Percentiles rank a stretch among this genome's conserved stretches.
Conservation (phyloP, 129 eudicot species). For the Tanacetum coccineum region DNA sequence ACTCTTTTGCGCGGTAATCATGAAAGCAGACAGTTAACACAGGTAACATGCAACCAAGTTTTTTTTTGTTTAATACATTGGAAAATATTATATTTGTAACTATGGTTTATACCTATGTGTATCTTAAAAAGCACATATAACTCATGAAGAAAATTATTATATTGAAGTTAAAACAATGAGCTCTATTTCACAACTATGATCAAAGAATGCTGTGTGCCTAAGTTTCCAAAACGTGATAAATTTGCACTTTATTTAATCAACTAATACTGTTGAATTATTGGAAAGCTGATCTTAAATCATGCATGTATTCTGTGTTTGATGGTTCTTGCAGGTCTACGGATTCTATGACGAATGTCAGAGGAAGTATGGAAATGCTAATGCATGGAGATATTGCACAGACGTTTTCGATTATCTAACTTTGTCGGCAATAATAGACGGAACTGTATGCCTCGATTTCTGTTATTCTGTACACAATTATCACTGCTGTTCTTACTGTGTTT, state of each 20-base stretch:
- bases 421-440: conserved; percentile 97
- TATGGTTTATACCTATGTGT: conserved; percentile 2
- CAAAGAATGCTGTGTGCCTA: no score
- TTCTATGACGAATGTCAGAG: conserved; percentile 98
- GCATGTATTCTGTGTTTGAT: background rate
- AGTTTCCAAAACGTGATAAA: background rate
- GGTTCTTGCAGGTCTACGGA: conserved; percentile 67
- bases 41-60: conserved; percentile 39
- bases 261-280: background rate
- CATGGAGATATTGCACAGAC: conserved; percentile 99
- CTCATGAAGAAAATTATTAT: no score
- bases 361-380: conserved; percentile 98
- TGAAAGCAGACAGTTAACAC: conserved; percentile 97
- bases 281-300: background rate
- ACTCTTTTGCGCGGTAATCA: conserved; percentile 97
- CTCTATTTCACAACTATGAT: no score
- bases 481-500: background rate
- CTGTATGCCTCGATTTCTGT: conserved; percentile 39
- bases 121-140: no score
- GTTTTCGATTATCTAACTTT: conserved; percentile 92
- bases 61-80: background rate
- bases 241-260: background rate
- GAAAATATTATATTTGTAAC: background rate
- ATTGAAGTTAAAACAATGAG: no score
- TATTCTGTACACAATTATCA: no score